Conservation (phyloP, 1,284 basidiomycete species). For the Hymenochaete sp. region DNA sequence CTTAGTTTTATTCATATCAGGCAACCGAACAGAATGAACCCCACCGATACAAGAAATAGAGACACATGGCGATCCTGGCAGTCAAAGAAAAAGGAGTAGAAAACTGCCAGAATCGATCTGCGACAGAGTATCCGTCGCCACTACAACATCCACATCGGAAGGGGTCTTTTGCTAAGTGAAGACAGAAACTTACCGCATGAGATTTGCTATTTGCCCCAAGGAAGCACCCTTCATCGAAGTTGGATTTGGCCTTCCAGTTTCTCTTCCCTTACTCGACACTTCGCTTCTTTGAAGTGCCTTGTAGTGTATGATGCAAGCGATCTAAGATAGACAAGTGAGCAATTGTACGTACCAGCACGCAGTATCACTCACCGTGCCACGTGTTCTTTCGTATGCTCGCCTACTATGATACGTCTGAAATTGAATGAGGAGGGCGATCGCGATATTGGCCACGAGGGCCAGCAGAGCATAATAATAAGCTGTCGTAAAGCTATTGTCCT, state of each 20-base stretch:
- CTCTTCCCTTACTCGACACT: conserved; percentile 42
- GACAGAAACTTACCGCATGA: conserved; percentile 50
- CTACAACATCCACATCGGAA: conserved; percentile 27
- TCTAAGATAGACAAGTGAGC: conserved; percentile 24
- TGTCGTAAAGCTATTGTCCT: conserved; percentile 38
- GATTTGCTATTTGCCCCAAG: conserved; percentile 62
- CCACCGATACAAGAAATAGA: conserved; percentile 68
- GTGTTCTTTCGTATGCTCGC: conserved; percentile 57
- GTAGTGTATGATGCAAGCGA: conserved; percentile 65
- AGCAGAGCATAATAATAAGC: conserved; percentile 65
- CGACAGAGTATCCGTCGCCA: conserved; percentile 60
- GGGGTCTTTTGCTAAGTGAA: neutral
- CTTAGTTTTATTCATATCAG: neutral
- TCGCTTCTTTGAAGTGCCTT: conserved; percentile 57
- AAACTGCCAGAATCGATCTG: conserved; percentile 65
- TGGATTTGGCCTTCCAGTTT: conserved; percentile 31
- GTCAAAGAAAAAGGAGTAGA: conserved; percentile 62
- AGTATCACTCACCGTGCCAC: conserved; percentile 31
- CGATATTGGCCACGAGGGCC: conserved; percentile 58
- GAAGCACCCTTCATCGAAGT: conserved; percentile 41
- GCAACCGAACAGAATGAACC: conserved; percentile 20
- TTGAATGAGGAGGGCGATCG: conserved; percentile 59
- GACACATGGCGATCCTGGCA: conserved; percentile 64
- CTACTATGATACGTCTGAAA: conserved; percentile 58
- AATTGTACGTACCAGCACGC: neutral